phyloP scores from a whole-genome alignment of 805 yeast species.

The Kodamaea sagamina region DNA sequence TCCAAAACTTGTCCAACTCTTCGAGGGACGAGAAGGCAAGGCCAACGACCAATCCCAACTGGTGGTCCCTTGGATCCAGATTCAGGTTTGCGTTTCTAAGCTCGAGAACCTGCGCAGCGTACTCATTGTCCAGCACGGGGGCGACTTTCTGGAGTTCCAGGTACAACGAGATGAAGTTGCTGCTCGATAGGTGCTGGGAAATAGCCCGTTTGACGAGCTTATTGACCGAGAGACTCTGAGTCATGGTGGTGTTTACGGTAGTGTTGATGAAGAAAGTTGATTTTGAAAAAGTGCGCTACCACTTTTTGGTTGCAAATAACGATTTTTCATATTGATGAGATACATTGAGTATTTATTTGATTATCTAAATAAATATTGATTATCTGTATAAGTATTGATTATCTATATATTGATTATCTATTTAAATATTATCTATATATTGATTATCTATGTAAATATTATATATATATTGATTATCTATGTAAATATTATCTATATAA shows the following conservation, averaged over 20 bases:
- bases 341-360: too few species aligned
- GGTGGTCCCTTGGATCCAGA: conserved; percentile 12
- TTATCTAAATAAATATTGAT: too few species aligned
- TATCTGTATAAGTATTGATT: too few species aligned
- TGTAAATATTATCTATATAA: too few species aligned
- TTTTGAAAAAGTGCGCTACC: conserved; percentile 5
- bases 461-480: too few species aligned
- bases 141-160: conserved; percentile 27
- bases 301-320: not conserved
- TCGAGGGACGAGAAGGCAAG: conserved; percentile 21
- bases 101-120: conserved; percentile 28
- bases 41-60: conserved; percentile 20
- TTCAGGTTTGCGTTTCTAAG: conserved; percentile 9
- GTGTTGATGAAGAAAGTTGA: not conserved
- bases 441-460: too few species aligned
- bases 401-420: too few species aligned
- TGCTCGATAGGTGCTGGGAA: conserved; percentile 22
- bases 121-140: conserved; percentile 27
- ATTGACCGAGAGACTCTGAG: conserved; percentile 7
- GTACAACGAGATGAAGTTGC: conserved; percentile 29
- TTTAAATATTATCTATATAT: too few species aligned
- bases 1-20: conserved; percentile 27
- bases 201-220: conserved; percentile 26
- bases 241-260: conserved; percentile 6
- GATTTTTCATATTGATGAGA: too few species aligned